phyloP scores from a whole-genome alignment of 768 basidiomycete genomes.

The Tulasnella sp. region DNA sequence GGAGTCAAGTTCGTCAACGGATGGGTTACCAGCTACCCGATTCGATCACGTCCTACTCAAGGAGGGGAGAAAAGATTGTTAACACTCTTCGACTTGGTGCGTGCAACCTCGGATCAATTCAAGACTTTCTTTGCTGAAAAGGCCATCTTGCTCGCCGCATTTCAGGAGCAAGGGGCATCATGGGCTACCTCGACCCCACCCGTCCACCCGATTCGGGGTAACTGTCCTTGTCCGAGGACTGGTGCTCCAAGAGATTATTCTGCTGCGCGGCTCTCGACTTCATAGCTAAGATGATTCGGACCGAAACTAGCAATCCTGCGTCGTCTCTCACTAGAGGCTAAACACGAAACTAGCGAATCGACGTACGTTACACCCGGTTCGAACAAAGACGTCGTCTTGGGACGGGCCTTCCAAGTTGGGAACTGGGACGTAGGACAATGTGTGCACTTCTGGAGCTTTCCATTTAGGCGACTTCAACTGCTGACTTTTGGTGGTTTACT shows the following conservation, averaged over 20 bases:
- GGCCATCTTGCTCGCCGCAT: not conserved
- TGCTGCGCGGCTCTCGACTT: not conserved
- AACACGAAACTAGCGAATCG: constrained; percentile 34
- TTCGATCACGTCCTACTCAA: constrained; percentile 38
- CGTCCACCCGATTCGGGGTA: constrained; percentile 76
- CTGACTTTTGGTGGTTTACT: too few relatives aligned
- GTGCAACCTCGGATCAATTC: not conserved
- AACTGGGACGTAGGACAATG: constrained; percentile 48
- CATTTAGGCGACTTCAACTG: too few relatives aligned
- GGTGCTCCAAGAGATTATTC: constrained; percentile 8
- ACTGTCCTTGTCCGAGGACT: constrained; percentile 62
- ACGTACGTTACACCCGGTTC: constrained; percentile 67
- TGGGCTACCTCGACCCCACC: constrained; percentile 59
- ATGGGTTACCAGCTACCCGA: constrained; percentile 48
- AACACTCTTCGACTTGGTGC: constrained; percentile 57
- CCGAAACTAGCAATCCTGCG: not conserved
- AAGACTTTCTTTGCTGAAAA: not conserved
- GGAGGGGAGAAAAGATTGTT: constrained; percentile 36
- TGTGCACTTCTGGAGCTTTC: too few relatives aligned
- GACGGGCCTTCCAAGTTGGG: constrained; percentile 49
- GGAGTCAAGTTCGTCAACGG: constrained; percentile 48
- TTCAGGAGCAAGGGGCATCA: constrained; percentile 62
- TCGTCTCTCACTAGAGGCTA: not conserved
- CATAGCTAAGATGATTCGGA: too few relatives aligned
- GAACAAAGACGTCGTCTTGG: constrained; percentile 38